Evolutionary conservation across 1,139 yeast genomes (phyloP).

Genomic region (Lodderomyces oxycetoniae): DNA sequence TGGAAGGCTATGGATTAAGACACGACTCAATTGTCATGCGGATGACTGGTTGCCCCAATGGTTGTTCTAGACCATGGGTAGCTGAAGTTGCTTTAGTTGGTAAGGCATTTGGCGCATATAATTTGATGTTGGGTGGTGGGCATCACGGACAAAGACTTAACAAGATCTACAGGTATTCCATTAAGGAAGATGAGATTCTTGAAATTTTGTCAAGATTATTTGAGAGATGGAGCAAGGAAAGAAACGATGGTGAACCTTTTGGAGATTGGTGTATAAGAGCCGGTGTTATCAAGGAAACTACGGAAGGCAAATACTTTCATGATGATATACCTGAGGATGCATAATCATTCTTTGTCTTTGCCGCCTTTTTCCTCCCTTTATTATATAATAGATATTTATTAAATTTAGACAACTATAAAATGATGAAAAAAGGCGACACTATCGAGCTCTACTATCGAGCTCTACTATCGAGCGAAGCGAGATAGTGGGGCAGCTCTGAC

Average conservation of each 20-base stretch:
- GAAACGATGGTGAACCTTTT: slow-evolving; percentile 87
- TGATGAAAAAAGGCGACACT: too few relatives aligned
- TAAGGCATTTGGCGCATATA: slow-evolving; percentile 90
- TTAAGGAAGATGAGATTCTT: slow-evolving; percentile 86
- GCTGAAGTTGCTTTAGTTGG: slow-evolving; percentile 96
- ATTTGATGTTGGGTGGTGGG: slow-evolving; percentile 95
- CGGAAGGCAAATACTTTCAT: slow-evolving; percentile 91
- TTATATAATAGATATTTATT: neutral
- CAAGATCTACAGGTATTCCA: slow-evolving; percentile 82
- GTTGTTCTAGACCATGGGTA: slow-evolving; percentile 98
- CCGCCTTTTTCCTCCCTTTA: neutral
- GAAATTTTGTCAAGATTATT: slow-evolving; percentile 75
- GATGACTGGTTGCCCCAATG: slow-evolving; percentile 99
- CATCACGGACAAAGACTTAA: slow-evolving; percentile 91
- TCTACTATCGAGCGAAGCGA: too few relatives aligned
- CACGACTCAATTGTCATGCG: slow-evolving; percentile 95
- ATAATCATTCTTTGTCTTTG: slow-evolving; percentile 13
- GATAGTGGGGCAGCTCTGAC: too few relatives aligned
- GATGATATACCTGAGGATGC: slow-evolving; percentile 87
- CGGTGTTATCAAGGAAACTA: slow-evolving; percentile 82
- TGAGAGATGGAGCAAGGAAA: slow-evolving; percentile 90
- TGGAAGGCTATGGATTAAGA: slow-evolving; percentile 90
- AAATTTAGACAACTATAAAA: neutral
- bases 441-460: too few relatives aligned
- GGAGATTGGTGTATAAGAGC: slow-evolving; percentile 89